phyloP scores from a whole-genome alignment of 139 green algal genomes.

The Pycnococcus provasolii region DNA sequence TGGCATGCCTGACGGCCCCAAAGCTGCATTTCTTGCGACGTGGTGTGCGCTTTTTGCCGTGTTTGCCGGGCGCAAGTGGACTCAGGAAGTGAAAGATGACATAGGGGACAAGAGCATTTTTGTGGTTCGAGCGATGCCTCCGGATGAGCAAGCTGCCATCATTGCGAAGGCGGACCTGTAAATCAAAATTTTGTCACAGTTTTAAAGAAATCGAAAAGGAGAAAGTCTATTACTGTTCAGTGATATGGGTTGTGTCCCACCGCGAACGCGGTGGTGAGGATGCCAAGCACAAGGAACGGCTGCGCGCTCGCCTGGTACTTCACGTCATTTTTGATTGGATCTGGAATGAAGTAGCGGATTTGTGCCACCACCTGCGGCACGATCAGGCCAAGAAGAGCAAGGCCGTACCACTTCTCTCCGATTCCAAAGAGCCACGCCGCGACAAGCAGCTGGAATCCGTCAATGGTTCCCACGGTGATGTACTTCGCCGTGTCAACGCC shows the following conservation, averaged over 20 bases:
- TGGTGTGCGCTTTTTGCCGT: slow-evolving; percentile 28
- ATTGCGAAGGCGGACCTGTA: too few relatives aligned
- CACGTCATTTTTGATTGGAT: slow-evolving; percentile 96
- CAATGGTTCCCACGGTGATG: slow-evolving; percentile 89
- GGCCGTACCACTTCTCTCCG: slow-evolving; percentile 68
- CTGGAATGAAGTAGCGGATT: slow-evolving; percentile 88
- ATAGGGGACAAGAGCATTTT: slow-evolving; percentile 89
- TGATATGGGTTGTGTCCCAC: slow-evolving; percentile 49
- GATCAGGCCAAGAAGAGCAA: slow-evolving; percentile 79
- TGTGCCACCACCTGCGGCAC: slow-evolving; percentile 89
- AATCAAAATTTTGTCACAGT: too few relatives aligned
- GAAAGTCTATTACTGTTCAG: too few relatives aligned
- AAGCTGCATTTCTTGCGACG: slow-evolving; percentile 19
- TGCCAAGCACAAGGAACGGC: slow-evolving; percentile 95
- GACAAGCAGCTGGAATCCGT: slow-evolving; percentile 76
- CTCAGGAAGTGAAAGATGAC: slow-evolving; percentile 79
- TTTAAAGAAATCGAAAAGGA: too few relatives aligned
- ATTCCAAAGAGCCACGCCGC: slow-evolving; percentile 77
- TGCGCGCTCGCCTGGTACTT: slow-evolving; percentile 75
- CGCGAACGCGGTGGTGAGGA: slow-evolving; percentile 85
- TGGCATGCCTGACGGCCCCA: not conserved
- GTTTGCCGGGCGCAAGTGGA: slow-evolving; percentile 80
- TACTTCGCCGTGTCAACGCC: slow-evolving; percentile 94
- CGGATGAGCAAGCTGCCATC: too few relatives aligned
- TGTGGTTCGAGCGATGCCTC: not conserved